Conservation (phyloP, 2,329 filamentous ascomycete species). For the Exophiala bonariae region DNA sequence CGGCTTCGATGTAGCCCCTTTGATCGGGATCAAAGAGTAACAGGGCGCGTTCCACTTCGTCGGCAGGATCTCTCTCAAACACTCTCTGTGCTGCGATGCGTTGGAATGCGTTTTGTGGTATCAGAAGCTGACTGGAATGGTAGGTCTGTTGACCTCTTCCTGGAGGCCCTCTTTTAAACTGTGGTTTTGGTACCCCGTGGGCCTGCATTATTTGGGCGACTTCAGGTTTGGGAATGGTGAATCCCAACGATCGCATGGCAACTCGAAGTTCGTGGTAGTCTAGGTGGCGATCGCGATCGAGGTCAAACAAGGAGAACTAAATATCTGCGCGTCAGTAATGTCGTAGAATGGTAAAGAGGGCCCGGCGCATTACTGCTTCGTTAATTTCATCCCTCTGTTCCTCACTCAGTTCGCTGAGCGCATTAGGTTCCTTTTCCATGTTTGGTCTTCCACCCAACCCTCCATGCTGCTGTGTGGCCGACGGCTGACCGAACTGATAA, state of each 20-base stretch:
- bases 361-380: conserved; percentile 70
- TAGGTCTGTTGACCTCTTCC: conserved; percentile 37
- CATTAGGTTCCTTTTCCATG: conserved; percentile 48
- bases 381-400: conserved; percentile 92
- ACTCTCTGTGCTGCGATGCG: conserved; percentile 78
- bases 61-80: conserved; percentile 76
- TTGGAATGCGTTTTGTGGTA: conserved; percentile 72
- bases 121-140: conserved; percentile 66
- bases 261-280: conserved; percentile 99
- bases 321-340: conserved; percentile 1
- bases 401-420: conserved; percentile 66
- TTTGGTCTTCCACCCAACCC: conserved; percentile 37
- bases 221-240: conserved; percentile 83
- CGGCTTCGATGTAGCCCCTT: conserved; percentile 88
- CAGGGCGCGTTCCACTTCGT: conserved; percentile 90
- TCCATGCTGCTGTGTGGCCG: conserved; percentile 42
- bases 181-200: conserved; percentile 72
- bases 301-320: conserved; percentile 92
- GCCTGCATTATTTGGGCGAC: conserved; percentile 77
- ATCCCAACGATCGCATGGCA: conserved; percentile 90
- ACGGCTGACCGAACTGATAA: conserved; percentile 38
- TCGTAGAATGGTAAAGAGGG: neutral
- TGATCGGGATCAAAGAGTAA: conserved; percentile 87
- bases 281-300: conserved; percentile 89
- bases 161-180: conserved; percentile 44